Evolutionary conservation across 768 basidiomycete genomes (phyloP).

Genomic region (Lentinula sp.): DNA sequence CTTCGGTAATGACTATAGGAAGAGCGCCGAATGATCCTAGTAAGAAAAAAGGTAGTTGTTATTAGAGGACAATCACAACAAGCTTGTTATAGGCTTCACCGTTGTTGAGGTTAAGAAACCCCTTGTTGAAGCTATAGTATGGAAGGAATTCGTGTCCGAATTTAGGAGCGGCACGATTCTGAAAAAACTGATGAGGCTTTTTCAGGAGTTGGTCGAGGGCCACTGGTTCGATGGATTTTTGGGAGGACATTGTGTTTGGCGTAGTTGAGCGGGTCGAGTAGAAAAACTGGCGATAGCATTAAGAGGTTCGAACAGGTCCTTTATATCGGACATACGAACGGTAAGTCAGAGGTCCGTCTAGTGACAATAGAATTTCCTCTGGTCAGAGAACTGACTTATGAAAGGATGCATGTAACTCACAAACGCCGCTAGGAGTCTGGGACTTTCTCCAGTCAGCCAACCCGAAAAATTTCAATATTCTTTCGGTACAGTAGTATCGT

Average conservation of each 20-base stretch:
- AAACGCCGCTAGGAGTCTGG: too few species aligned
- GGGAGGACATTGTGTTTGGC: neutral
- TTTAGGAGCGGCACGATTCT: neutral
- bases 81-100: neutral
- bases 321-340: neutral
- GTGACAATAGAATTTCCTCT: too few species aligned
- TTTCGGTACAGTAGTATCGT: too few species aligned
- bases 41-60: conserved; percentile 18
- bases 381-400: too few species aligned
- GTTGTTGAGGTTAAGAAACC: neutral
- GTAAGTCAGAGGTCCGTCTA: too few species aligned
- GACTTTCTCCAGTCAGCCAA: too few species aligned
- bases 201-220: neutral
- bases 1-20: conserved; percentile 43
- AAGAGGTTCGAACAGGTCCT: neutral
- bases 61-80: neutral
- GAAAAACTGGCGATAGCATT: too few species aligned
- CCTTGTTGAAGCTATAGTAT: neutral
- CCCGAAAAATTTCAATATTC: too few species aligned
- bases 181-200: neutral
- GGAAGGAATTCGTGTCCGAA: neutral
- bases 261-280: too few species aligned
- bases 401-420: too few species aligned
- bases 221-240: neutral
- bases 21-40: conserved; percentile 57